Evolutionary conservation across 208 protist species (phyloP), one percentile per base, ranked within the genome.

Genomic region (Acanthamoeba healyi): DNA sequence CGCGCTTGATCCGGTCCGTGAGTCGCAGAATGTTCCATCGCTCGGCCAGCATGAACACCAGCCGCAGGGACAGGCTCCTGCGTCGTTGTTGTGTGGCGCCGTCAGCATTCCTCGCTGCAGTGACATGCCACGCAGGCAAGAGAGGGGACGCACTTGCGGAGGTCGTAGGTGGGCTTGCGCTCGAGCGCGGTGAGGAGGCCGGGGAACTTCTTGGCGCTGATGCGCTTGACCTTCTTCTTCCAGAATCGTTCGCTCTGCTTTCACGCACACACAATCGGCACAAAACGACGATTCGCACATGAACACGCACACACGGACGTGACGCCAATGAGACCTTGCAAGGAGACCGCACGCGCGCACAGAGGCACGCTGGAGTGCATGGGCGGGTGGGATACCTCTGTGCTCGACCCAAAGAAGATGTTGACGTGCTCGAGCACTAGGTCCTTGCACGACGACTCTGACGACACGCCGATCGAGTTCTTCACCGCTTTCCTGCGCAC

Each of bases 401-500:
- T 4, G 34, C 29, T 38, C n/a, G n/a, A 29, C 12, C 84, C 84
- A 19, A 91, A 32, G 51, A 91, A n/a, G 51, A 32, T 91, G 58
- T 91, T 91, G 38, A 91, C 10, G 54, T 91, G 44, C 3, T 91
- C 51, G 7, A 91, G 84, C 2, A 91, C 22, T 0, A 91, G 34
- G 22, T 91, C 58, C 58, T 72, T 63, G 54, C 84, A 91, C 2
- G 26, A 19, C 42, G 84, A 74, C 58, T 91, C 84, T 1, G 84
- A 91, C 34, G 84, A 91, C 14, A 91, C 84, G 15, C 84, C 84
- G 32, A 40, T 34, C 14, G 74, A 84, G 0, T 56, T 1, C 38
- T 2, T 17, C 74, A 84, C 22, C 3, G 74, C 74, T 84, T 81
- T 44, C 36, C 70, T 81, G 40, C 40, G 44, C 4, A n/a, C n/a